Conservation (phyloP, 352 stramenopile species). For the Globisporangium middletonii region DNA sequence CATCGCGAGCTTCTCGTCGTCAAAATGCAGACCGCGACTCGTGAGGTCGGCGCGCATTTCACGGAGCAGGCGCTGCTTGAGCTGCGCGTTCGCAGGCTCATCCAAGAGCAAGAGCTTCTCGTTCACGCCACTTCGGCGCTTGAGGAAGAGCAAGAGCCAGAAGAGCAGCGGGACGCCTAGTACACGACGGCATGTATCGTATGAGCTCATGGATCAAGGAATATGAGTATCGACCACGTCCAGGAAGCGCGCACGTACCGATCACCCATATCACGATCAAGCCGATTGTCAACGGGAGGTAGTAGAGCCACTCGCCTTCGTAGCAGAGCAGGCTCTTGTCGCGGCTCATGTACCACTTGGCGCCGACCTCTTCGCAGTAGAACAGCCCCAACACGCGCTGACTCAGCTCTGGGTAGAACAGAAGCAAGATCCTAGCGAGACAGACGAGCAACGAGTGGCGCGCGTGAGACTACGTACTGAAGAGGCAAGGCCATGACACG, state of each 20-base stretch:
- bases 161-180: slow-evolving; percentile 65
- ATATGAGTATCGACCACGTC: too few species aligned
- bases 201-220: too few species aligned
- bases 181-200: neutral
- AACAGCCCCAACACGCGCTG: slow-evolving; percentile 63
- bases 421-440: slow-evolving; percentile 37
- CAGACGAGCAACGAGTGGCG: too few species aligned
- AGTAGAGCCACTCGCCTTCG: slow-evolving; percentile 47
- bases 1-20: slow-evolving; percentile 34
- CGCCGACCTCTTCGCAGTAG: slow-evolving; percentile 68
- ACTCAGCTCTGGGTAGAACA: slow-evolving; percentile 73
- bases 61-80: slow-evolving; percentile 37
- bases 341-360: slow-evolving; percentile 50
- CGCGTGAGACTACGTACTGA: too few species aligned
- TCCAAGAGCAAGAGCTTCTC: slow-evolving; percentile 44
- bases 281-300: slow-evolving; percentile 37
- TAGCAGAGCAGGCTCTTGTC: slow-evolving; percentile 62
- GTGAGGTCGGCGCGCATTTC: slow-evolving; percentile 48
- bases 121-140: slow-evolving; percentile 38
- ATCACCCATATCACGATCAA: slow-evolving; percentile 54
- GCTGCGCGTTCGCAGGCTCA: slow-evolving; percentile 22
- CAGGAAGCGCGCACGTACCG: slow-evolving; percentile 21
- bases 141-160: slow-evolving; percentile 55
- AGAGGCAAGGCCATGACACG: neutral
- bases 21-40: slow-evolving; percentile 31